Conservation (phyloP, 768 basidiomycete species). For the Tricholomella constricta region DNA sequence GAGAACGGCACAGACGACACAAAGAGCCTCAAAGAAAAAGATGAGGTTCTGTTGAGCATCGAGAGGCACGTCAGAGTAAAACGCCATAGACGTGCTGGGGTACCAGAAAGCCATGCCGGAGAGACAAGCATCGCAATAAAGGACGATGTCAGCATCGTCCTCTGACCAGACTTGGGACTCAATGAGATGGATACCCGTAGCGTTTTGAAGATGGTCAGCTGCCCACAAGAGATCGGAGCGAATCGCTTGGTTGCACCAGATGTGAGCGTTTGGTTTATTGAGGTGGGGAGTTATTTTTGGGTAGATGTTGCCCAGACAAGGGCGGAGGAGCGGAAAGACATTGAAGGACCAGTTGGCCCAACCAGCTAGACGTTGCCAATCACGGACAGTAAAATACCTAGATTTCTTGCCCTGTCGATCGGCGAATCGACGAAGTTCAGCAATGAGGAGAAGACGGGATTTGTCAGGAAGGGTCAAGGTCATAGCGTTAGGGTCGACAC, state of each 20-base stretch:
- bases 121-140: conserved; percentile 25
- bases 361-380: conserved; percentile 35
- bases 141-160: conserved; percentile 11
- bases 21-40: conserved; percentile 28
- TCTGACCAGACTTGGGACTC: conserved; percentile 18
- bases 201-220: conserved; percentile 12
- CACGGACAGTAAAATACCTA: neutral
- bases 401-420: neutral
- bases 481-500: conserved; percentile 35
- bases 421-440: conserved; percentile 7
- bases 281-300: conserved; percentile 22
- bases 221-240: conserved; percentile 31
- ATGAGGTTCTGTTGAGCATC: conserved; percentile 10
- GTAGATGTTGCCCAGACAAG: conserved; percentile 29
- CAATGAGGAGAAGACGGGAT: conserved; percentile 14
- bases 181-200: conserved; percentile 24
- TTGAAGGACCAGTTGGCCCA: conserved; percentile 43
- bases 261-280: conserved; percentile 15
- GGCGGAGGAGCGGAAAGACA: conserved; percentile 31
- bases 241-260: conserved; percentile 28
- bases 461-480: conserved; percentile 22
- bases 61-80: conserved; percentile 8
- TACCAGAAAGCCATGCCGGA: conserved; percentile 22
- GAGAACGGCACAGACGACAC: conserved; percentile 17
- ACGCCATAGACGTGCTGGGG: conserved; percentile 7